Evolutionary conservation across 2,329 filamentous ascomycete species (phyloP), one percentile per base, ranked within the genome.

Genomic region (Xylaria sp.): DNA sequence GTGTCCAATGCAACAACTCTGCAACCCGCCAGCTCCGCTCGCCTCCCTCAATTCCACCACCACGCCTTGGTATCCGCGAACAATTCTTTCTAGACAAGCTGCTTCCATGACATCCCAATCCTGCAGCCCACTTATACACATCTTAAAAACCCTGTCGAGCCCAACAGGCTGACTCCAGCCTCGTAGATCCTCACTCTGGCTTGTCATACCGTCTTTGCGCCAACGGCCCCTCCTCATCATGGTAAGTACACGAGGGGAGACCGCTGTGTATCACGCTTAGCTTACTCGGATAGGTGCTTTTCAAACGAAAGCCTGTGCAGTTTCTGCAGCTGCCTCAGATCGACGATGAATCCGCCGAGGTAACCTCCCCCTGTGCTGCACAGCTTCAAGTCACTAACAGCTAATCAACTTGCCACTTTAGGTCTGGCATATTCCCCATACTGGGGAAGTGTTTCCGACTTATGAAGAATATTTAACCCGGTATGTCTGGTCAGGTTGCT

Each of bases 251-350:
- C 23, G 27, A 37, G 17, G 31, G 11, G 49, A 63, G 27, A n/a
- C 38, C 48, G 15, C 38, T 31, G 44, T 38, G 40, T 48, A 48
- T 59, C 33, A 62, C 41, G 35, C 27, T 35, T 54, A 63, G 58
- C 69, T 70, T 40, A 64, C 53, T 60, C 69, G 62, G 54, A 52
- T 74, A 98, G 94, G 94, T 99, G 70, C 85, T 97, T 67, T 97
- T 91, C 79, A 98, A 98, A 81, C 88, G 95, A 72, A 98, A 98
- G 79, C 93, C 93, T 59, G 93, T 98, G 73, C 88, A 91, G 79
- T 90, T 92, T 75, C 81, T 93, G 68, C 85, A 90, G 51, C 83
- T 84, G 48, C 90, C 90, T 21, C 81, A 85, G 54, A 86, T 94
- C 68, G 84, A 93, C 69, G 88, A 95, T 81, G 92, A 96, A 68